A percentile compares a stretch with the other conserved stretches of the same genome.
Conservation (phyloP, 176 grass and related monocot genomes). For the Aegilops tauschii region DNA sequence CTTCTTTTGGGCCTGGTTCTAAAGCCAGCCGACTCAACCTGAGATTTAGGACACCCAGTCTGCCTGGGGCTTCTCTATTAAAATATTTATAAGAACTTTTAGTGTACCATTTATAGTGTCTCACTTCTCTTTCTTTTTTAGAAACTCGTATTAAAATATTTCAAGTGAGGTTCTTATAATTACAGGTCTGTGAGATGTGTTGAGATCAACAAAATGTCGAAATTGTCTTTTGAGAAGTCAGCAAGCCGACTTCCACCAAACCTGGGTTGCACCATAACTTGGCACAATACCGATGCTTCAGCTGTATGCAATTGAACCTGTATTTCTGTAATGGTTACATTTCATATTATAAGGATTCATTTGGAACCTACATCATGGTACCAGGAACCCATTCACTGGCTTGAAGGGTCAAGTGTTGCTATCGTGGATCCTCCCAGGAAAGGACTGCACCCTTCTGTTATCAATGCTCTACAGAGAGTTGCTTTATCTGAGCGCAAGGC, state of each 20-base stretch:
- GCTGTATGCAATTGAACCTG: constrained; percentile 54
- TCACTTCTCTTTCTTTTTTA: not conserved
- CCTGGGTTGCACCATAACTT: constrained; percentile 74
- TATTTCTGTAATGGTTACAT: constrained; percentile 24
- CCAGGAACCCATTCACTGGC: constrained; percentile 88
- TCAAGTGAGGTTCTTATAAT: constrained; percentile 16
- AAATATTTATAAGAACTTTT: constrained; percentile 3
- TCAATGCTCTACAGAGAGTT: constrained; percentile 69
- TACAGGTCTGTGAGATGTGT: constrained; percentile 96
- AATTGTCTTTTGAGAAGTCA: constrained; percentile 88
- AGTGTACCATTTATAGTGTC: constrained; percentile 8
- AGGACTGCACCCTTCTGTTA: constrained; percentile 81
- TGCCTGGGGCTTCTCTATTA: not conserved
- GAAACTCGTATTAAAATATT: constrained; percentile 15
- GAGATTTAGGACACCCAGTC: not conserved
- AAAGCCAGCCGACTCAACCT: not conserved
- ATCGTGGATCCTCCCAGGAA: constrained; percentile 98
- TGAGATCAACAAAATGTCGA: constrained; percentile 94
- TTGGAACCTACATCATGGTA: constrained; percentile 40
- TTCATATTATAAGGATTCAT: constrained; percentile 19
- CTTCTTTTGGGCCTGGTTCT: not conserved
- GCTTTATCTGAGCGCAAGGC: constrained; percentile 63
- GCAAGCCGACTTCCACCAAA: constrained; percentile 73
- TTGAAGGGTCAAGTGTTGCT: constrained; percentile 76
- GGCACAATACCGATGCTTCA: constrained; percentile 96